Base-by-base conservation (phyloP, 2,329 filamentous ascomycete genomes). In the Alternaria gansuensis region DNA sequence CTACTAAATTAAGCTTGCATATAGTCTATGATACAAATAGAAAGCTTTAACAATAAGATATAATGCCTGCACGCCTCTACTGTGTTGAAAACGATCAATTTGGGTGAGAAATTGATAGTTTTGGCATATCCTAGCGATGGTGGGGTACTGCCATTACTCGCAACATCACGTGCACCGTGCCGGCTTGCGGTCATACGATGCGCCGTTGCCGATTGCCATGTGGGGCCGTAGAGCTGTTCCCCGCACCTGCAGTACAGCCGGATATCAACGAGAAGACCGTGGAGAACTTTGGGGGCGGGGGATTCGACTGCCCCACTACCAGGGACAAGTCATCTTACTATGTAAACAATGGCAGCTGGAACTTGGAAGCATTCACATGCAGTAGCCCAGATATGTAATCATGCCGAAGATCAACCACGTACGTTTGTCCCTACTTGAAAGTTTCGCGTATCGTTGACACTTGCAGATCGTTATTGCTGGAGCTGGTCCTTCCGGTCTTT, bases 341-440 rank as follows among this genome's bases (percentile, higher is more conserved):
- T 17, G 17, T 17, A 51, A 59, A 48, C 41, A 45, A 46, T 60
- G 34, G 43, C 49, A 48, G 26, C 41, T 60, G 46, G 53, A 28
- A 34, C 51, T 52, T 46, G 46, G 45, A 45, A 60, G 50, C 40
- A 54, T 40, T 63, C 40, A 23, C 23, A 51, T 21, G 24, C 34
- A 53, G 34, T 26, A 55, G 39, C 11, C 51, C 39, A 45, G 21
- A 52, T 45, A 13, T 23, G 43, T 21, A 56, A 57, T 36, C 43
- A 75, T 75, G 72, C 71, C 72, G 4, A 71, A 72, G 54, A 65
- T 75, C 59, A 69, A 72, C 17, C 71, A 74, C 55, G 72, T 73
- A 73, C 3, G 66, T 51, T 36, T 40, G 21, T 40, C 21, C 39
- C 17, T 34, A n/a, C 39, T 37, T 21, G 34, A 31, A 3, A 7